A percentile compares a stretch with the other conserved stretches of the same genome.
Conservation (phyloP, 495 filamentous ascomycete genomes). For the Apiosordaria backusii region DNA sequence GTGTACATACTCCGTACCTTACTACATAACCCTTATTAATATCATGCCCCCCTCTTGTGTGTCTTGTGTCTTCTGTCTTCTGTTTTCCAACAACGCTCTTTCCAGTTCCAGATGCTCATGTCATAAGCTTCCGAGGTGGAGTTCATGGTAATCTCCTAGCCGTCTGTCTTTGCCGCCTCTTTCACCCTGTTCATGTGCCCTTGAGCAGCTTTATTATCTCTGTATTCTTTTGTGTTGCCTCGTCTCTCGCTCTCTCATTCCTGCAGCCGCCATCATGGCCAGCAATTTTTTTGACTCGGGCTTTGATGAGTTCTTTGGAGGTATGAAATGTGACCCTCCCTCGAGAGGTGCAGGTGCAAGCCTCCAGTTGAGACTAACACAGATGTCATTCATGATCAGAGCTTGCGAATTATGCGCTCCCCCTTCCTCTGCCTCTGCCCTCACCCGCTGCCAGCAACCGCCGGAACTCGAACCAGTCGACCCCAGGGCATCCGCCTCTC, state of each 20-base stretch:
- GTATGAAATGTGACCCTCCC: conserved; percentile 10
- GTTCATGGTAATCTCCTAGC: neutral
- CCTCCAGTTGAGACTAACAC: neutral
- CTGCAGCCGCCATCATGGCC: conserved; percentile 1
- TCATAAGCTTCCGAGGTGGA: neutral
- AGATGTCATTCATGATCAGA: neutral
- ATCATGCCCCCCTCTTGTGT: neutral
- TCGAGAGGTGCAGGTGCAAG: neutral
- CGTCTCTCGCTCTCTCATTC: neutral
- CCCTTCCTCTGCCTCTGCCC: conserved; percentile 1
- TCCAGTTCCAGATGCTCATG: neutral
- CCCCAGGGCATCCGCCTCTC: neutral
- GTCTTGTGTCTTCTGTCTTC: neutral
- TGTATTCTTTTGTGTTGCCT: neutral
- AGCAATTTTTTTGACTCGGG: conserved; percentile 19
- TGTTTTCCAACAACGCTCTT: neutral
- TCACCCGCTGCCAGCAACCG: neutral
- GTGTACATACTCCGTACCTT: too few species aligned
- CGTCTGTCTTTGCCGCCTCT: neutral
- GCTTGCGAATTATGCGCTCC: neutral
- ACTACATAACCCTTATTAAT: too few species aligned
- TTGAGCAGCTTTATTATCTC: neutral
- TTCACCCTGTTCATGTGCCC: neutral
- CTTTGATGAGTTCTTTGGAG: conserved; percentile 13
- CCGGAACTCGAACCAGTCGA: neutral